Evolutionary conservation across 2,329 filamentous ascomycete genomes (phyloP), one percentile per base, ranked within the genome.

Genomic region (Ampelomyces quisqualis): DNA sequence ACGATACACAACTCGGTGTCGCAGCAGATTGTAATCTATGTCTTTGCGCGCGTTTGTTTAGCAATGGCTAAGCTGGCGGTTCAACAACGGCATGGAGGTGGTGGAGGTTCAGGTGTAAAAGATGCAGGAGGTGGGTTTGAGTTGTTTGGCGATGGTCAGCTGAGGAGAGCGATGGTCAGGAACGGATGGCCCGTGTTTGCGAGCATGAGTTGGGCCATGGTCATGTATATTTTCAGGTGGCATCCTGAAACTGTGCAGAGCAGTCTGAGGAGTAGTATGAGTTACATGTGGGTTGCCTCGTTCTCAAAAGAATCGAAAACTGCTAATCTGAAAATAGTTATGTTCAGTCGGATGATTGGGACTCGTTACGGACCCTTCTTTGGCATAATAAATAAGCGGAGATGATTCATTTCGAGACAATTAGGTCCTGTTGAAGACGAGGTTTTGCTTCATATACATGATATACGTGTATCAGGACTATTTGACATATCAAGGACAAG

Each of bases 21-120:
- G 72, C 89, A 96, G 75, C 91, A 98, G 77, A 98, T 98, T 66
- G 90, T 95, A 68, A 88, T 97, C 59, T 98, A 98, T 74, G 87
- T 98, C 49, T 96, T 96, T 65, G 93, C 93, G 33, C 84, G 93
- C 53, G 93, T 96, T 11, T 78, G 86, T 46, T 80, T 98, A 22
- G 88, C 88, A 7, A 73, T 94, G 17, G 93, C 90, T 21, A 88
- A 89, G 62, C 74, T 97, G 43, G 81, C 87, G 41, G 82, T 97
- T 49, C 84, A 88, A 68, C 78, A 77, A 2, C 71, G 58, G 8
- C 63, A 65, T 13, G 64, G 68, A 19, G 67, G 64, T 1, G 64
- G 64, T 7, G 59, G 55, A n/a, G 45, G 45, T 6, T 10, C 21
- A 11, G 42, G 38, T n/a, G 44, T 33, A 17, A 45, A 37, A 15